phyloP scores from a whole-genome alignment of 2,329 filamentous ascomycete species.

The Fusarium sp. region DNA sequence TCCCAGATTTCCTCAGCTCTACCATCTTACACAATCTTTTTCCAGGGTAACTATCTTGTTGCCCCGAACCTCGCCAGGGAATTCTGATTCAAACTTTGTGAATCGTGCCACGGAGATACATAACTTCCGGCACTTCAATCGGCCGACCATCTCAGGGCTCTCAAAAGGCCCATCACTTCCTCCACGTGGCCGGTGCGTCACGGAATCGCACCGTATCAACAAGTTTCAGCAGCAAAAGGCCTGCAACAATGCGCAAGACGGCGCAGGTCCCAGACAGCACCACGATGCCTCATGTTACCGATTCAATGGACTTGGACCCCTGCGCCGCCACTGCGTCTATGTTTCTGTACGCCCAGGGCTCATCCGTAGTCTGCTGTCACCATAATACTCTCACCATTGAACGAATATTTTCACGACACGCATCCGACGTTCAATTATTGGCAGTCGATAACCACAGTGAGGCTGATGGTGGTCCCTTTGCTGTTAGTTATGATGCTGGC shows the following conservation, averaged over 20 bases:
- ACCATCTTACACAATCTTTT: too few relatives aligned
- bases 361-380: slow-evolving; percentile 85
- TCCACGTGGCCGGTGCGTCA: slow-evolving; percentile 61
- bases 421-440: slow-evolving; percentile 84
- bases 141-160: too few relatives aligned
- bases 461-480: slow-evolving; percentile 81
- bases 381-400: slow-evolving; percentile 94
- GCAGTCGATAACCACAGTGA: slow-evolving; percentile 94
- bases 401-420: slow-evolving; percentile 84
- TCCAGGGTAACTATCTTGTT: too few relatives aligned
- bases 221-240: slow-evolving; percentile 64
- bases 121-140: too few relatives aligned
- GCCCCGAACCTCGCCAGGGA: too few relatives aligned
- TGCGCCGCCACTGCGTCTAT: slow-evolving; percentile 91
- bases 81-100: too few relatives aligned
- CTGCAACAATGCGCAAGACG: slow-evolving; percentile 61
- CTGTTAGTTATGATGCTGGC: slow-evolving; percentile 91
- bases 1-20: too few relatives aligned
- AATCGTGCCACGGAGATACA: too few relatives aligned
- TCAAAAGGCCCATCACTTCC: slow-evolving; percentile 64
- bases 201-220: slow-evolving; percentile 70
- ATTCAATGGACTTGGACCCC: slow-evolving; percentile 77
- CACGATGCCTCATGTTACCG: slow-evolving; percentile 61
- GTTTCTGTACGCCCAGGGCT: slow-evolving; percentile 88
- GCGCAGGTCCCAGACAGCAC: slow-evolving; percentile 61